Evolutionary conservation across 2,329 filamentous ascomycete species (phyloP), one percentile per base, ranked within the genome.

Genomic region (Colletotrichum sp.): DNA sequence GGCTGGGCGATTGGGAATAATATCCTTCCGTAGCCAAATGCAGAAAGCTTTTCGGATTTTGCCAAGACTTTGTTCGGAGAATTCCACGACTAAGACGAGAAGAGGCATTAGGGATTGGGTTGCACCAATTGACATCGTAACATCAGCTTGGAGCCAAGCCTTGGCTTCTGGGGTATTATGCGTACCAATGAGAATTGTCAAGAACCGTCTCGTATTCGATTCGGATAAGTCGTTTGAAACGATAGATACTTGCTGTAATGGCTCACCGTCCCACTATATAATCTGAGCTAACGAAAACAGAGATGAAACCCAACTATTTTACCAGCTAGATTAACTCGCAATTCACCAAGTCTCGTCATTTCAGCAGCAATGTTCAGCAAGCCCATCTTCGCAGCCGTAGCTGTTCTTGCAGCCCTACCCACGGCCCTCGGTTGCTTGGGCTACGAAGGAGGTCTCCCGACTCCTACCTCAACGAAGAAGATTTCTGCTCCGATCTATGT

Each of bases 401-500:
- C 73, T 24, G 55, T 26, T 15, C 43, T 71, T 30, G 63, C 32
- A 16, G 68, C 55, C 2, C 55, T 66, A 0, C 73, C 73, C 38
- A 43, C 73, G 16, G 64, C 73, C 71, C 67, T 82, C 12, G 81
- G 80, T 7, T 82, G 81, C 55, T 68, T 80, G 18, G 81, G 81
- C 5, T 81, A 80, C 48, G 80, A 78, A 1, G 82, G 81, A 8
- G 82, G 82, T 7, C 69, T 84, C 6, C 82, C 82, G 18, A 81
- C 79, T 57, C 67, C 79, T 6, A 84, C 82, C 1, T 79, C 77
- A 10, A 78, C 69, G 16, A 82, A 82, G 77, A 71, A 79, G 32
- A 81, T 81, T 16, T 80, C 75, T 28, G 73, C 78, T 0, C 83
- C 84, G 13, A 83, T 82, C 21, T 80, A 82, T 68, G 78, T 84